phyloP scores from a whole-genome alignment of 2,329 filamentous ascomycete genomes.

The Xylariales sp. region DNA sequence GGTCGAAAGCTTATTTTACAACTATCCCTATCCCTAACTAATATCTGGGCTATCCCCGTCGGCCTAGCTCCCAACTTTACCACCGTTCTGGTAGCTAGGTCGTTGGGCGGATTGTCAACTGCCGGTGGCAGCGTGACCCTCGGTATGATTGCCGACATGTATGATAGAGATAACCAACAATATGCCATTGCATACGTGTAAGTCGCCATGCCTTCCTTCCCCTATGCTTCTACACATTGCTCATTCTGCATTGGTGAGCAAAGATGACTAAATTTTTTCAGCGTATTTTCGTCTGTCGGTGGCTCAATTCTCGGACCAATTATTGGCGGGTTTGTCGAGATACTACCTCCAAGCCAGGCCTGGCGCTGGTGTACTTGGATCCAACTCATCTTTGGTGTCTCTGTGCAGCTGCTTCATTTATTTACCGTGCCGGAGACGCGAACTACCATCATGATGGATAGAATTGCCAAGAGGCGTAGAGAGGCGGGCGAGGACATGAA shows the following conservation, averaged over 20 bases:
- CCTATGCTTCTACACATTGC: neutral
- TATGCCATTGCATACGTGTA: constrained; percentile 78
- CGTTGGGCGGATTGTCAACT: constrained; percentile 75
- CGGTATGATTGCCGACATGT: constrained; percentile 81
- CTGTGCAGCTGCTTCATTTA: constrained; percentile 75
- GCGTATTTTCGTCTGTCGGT: constrained; percentile 81
- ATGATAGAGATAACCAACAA: constrained; percentile 76
- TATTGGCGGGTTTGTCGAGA: constrained; percentile 80
- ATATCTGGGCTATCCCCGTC: constrained; percentile 79
- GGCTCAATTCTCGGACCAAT: constrained; percentile 82
- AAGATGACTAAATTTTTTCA: constrained; percentile 8
- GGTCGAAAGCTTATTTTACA: constrained; percentile 82
- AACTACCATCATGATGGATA: constrained; percentile 80
- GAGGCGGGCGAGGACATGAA: constrained; percentile 69
- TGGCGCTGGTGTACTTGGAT: constrained; percentile 85
- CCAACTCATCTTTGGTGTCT: constrained; percentile 80
- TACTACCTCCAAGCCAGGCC: constrained; percentile 60
- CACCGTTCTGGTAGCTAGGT: constrained; percentile 75
- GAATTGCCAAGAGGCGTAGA: constrained; percentile 79
- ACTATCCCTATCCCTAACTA: constrained; percentile 78
- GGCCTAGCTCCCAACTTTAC: constrained; percentile 79
- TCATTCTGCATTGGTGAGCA: no score
- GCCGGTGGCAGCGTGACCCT: constrained; percentile 79
- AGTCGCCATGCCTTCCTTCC: constrained; percentile 27
- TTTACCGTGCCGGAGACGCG: constrained; percentile 82